A percentile compares a stretch with the other conserved stretches of the same genome.
These are phyloP conservation scores for Xylaria venustula DNA, from an alignment of 495 filamentous ascomycete genomes.

Conservation along the genomic window DNA sequence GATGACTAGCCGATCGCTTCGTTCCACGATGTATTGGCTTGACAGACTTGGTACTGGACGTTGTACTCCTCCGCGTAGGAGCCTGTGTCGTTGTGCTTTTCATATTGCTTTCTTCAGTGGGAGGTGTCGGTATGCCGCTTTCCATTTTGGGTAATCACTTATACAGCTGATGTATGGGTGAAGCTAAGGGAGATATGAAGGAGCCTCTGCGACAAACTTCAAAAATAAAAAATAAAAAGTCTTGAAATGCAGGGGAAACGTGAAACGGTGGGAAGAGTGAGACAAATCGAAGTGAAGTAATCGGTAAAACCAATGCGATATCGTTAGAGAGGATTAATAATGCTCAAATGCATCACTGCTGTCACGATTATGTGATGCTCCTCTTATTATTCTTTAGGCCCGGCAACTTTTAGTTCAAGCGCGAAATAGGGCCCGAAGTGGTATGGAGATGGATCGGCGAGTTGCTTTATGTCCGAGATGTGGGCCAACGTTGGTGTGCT, in stretches of 20 bases:
- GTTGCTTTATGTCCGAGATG: slow-evolving; percentile 16
- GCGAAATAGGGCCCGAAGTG: slow-evolving; percentile 11
- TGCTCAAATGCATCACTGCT: slow-evolving; percentile 3
- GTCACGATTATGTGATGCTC: slow-evolving; percentile 18
- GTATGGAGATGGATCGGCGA: slow-evolving; percentile 12
- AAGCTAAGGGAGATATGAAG: slow-evolving; percentile 1
- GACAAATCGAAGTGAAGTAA: slow-evolving; percentile 3
- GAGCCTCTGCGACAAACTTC: background rate
- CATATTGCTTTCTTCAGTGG: slow-evolving; percentile 41
- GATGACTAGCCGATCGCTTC: slow-evolving; percentile 28
- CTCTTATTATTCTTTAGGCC: slow-evolving; percentile 16
- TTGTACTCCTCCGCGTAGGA: slow-evolving; percentile 20
- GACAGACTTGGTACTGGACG: slow-evolving; percentile 27
- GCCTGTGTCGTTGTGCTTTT: slow-evolving; percentile 24
- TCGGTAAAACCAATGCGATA: slow-evolving; percentile 6
- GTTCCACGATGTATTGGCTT: slow-evolving; percentile 33
- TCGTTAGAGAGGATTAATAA: slow-evolving; percentile 15
- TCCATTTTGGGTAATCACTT: slow-evolving; percentile 37
- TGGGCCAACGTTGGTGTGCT: slow-evolving; percentile 9
- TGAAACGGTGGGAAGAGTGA: background rate
- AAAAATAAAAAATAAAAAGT: background rate
- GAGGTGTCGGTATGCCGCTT: slow-evolving; percentile 43
- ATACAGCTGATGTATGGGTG: slow-evolving; percentile 1
- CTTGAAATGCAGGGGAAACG: background rate
- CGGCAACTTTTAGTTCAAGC: slow-evolving; percentile 11